Evolutionary conservation across 2,329 filamentous ascomycete genomes (phyloP), one percentile per base, ranked within the genome.

Genomic region (Ramularia endophylla): DNA sequence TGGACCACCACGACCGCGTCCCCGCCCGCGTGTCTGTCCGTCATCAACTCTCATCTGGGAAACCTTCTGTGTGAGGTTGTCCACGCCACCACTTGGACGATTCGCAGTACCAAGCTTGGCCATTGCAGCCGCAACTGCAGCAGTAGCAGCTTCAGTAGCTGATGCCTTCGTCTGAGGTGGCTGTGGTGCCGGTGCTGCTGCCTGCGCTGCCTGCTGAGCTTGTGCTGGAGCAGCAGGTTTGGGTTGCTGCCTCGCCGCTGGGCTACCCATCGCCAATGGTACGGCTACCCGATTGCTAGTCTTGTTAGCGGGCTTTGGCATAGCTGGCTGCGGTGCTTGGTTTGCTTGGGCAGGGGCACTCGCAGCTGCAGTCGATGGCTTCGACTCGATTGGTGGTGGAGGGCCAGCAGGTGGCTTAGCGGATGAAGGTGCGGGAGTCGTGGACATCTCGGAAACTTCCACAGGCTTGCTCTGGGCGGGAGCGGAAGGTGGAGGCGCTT

Each of bases 81-180:
- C 84, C 58, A 86, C 48, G 30, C 39, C 50, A 36, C 41, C 54
- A 36, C 46, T 44, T 29, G 45, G 38, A 41, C 51, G 46, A 27
- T 52, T 53, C n/a, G 44, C 52, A 18, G 67, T 50, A n/a, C 66
- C 65, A 17, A 89, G 72, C 57, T 85, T 83, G 1, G 84, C 82
- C 81, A 88, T 87, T 2, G 85, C 85, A 29, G 83, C 78, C 38
- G 84, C 83, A n/a, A 87, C 85, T 7, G 85, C 85, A 20, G 83
- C 84, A 54, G 80, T 82, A 1, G 85, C 85, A 28, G 82, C 79
- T 58, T 83, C 78, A 0, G 85, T 88, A 1, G 84, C 83, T 64
- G 84, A 57, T 31, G 58, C 51, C n/a, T 53, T 53, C 8, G 47
- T 46, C n/a, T 46, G 31, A 18, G 47, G 39, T 6, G 54, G 46